Conservation (phyloP, 768 basidiomycete species). For the Lyophyllum shimeji region DNA sequence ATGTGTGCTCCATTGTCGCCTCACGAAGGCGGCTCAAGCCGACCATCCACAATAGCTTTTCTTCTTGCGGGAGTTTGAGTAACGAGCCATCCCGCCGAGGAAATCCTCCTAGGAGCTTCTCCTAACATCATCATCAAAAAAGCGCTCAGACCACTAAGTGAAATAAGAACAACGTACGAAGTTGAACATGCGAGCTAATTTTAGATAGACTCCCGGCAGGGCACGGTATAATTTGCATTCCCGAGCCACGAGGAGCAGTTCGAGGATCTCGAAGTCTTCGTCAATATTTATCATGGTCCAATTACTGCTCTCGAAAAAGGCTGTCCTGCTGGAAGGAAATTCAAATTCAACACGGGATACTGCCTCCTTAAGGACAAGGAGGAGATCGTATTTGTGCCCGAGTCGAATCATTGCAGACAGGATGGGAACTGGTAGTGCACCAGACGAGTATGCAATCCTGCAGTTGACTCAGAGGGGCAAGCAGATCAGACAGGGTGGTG, state of each 20-base stretch:
- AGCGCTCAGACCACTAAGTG: no score
- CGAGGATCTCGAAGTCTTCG: no score
- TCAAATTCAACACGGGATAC: slow-evolving; percentile 6
- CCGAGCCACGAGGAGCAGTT: no score
- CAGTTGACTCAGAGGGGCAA: no score
- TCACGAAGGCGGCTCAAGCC: neutral
- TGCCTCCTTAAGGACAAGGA: slow-evolving; percentile 11
- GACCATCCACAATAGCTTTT: neutral
- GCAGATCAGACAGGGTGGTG: neutral
- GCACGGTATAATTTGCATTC: no score
- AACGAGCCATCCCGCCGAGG: neutral
- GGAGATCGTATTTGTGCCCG: slow-evolving; percentile 17
- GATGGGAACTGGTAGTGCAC: slow-evolving; percentile 1
- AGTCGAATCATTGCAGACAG: slow-evolving; percentile 16
- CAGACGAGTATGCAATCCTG: neutral
- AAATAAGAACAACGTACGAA: no score
- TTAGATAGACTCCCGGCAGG: no score
- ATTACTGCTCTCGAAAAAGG: no score
- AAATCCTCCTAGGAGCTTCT: neutral
- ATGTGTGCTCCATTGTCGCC: neutral
- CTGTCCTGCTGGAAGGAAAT: slow-evolving; percentile 11
- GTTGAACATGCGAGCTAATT: no score
- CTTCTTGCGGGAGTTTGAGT: neutral
- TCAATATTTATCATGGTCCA: no score
- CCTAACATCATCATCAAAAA: no score